Evolutionary conservation across 1,139 yeast species (phyloP), one percentile per base, ranked within the genome.

Genomic region (Groenewaldozyma sp.): DNA sequence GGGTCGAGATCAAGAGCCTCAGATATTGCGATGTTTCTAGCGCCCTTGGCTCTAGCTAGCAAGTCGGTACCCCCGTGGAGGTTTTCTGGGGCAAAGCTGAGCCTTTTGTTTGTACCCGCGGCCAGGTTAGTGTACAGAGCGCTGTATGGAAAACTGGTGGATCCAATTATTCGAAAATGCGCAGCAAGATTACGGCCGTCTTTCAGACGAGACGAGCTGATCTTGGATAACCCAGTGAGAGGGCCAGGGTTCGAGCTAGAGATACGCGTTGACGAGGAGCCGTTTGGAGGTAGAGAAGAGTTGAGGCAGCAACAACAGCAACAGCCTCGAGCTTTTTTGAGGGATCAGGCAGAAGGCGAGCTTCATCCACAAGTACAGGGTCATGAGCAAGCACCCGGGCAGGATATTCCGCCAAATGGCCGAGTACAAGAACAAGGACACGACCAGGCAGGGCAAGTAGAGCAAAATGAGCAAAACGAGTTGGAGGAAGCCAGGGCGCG

Each of bases 31-130:
- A 34, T 46, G 13, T 41, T 45, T 13, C 13, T 46, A 14, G 28
- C 53, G 29, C 58, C 59, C 10, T 37, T 52, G 17, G 45, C 51
- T 3, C 41, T 55, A 20, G 47, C 53, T 5, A 49, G 46, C 26
- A 22, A 35, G 14, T 39, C 38, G 1, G 45, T 43, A 27, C 48
- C 47, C 16, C 55, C 55, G 3, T 53, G 57, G 56, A 39, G 40
- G 37, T 44, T 54, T 29, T 36, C 46, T 1, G 59, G 59, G 1
- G 49, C 58, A 9, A 38, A 49, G 21, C 33, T 51, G 18, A 48
- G 56, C 3, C 20, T 54, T 29, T 47, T 51, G 1, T 14, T 48
- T 22, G 33, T 55, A 19, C 56, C 59, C 2, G 35, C 41, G 37
- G 45, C 41, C 16, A 38, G 59, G 34, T 31, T 54, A 19, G 46